Conservation (phyloP, 1,284 basidiomycete species). For the Quambalaria eucalypti region DNA sequence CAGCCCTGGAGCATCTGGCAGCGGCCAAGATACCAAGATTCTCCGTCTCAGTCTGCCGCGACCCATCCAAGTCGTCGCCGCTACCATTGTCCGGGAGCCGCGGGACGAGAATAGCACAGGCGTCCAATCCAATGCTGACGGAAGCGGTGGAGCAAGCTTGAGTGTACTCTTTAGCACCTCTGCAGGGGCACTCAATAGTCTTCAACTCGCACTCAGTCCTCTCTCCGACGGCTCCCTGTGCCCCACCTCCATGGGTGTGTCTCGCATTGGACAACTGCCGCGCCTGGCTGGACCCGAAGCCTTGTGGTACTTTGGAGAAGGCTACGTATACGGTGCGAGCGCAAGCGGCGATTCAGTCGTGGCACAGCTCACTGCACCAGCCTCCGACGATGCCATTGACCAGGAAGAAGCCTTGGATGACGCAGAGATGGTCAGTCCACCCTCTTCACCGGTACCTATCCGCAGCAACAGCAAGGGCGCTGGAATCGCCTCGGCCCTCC, state of each 20-base stretch:
- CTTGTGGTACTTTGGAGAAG: constrained; percentile 30
- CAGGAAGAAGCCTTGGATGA: constrained; percentile 3
- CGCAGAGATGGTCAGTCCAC: constrained; percentile 3
- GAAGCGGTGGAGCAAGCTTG: constrained; percentile 5
- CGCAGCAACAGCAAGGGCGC: too few relatives aligned
- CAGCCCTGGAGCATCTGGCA: too few relatives aligned
- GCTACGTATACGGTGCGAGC: constrained; percentile 28
- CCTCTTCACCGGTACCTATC: background rate
- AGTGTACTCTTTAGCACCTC: constrained; percentile 17
- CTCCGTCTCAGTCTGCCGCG: constrained; percentile 17
- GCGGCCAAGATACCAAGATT: constrained; percentile 12
- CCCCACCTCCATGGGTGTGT: constrained; percentile 11
- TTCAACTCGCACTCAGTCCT: constrained; percentile 6
- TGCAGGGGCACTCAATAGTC: constrained; percentile 14
- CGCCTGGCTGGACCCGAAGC: constrained; percentile 24
- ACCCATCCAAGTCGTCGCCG: constrained; percentile 27
- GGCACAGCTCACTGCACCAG: background rate
- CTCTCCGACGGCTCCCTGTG: constrained; percentile 3
- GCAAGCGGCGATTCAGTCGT: constrained; percentile 31
- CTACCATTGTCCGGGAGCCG: constrained; percentile 12
- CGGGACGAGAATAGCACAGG: background rate
- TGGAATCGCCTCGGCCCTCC: too few relatives aligned
- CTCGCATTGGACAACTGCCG: constrained; percentile 17
- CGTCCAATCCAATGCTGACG: too few relatives aligned
- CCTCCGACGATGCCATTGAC: background rate